Percentiles rank a stretch among this genome's conserved stretches.
Evolutionary conservation across 371 early-diverging fungal species (phyloP).

Genomic region (Funneliformis caledonium): DNA sequence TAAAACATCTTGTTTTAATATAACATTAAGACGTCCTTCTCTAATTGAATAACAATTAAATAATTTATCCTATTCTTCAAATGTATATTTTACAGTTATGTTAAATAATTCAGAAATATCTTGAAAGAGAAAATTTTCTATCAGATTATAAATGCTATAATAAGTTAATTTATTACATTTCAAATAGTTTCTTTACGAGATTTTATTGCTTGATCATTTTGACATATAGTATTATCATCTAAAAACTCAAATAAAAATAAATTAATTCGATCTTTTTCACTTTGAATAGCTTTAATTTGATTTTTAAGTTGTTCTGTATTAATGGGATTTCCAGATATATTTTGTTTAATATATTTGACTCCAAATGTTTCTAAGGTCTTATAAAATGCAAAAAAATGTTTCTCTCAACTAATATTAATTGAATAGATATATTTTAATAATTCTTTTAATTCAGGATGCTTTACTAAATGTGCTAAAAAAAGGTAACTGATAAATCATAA

Average conservation of each 20-base stretch:
- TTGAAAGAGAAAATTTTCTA: too few species aligned
- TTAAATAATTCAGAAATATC: too few species aligned
- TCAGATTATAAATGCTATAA: too few species aligned
- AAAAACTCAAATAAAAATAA: too few species aligned
- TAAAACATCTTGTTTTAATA: not conserved
- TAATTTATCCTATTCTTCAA: not conserved
- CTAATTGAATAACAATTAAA: not conserved
- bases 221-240: too few species aligned
- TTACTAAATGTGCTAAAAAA: not conserved
- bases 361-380: not conserved
- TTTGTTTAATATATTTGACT: constrained; percentile 28
- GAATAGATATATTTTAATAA: not conserved
- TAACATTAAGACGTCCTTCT: not conserved
- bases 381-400: constrained; percentile 15
- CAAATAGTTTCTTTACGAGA: too few species aligned
- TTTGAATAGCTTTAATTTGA: not conserved
- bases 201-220: too few species aligned
- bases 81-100: not conserved
- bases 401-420: constrained; percentile 6
- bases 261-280: not conserved
- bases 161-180: too few species aligned
- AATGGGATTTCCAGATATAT: not conserved
- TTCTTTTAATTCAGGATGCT: not conserved
- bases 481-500: not conserved
- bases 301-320: constrained; percentile 3